Conservation (phyloP, 1,284 basidiomycete genomes). For the Fomitopsis pinicola region DNA sequence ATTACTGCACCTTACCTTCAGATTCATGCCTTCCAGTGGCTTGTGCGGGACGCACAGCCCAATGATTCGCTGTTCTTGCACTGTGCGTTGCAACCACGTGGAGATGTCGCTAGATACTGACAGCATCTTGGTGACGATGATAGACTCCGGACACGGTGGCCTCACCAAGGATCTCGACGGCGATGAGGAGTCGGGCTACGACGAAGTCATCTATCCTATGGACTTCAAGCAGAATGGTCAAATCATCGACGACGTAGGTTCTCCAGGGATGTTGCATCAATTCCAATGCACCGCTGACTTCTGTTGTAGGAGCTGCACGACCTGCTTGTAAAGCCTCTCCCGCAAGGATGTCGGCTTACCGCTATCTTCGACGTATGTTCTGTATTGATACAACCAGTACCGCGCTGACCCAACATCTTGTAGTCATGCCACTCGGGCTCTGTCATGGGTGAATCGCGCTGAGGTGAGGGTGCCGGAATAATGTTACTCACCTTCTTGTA, state of each 20-base stretch:
- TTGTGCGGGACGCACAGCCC: constrained; percentile 73
- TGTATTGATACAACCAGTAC: not conserved
- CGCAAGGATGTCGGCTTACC: constrained; percentile 82
- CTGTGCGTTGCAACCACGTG: constrained; percentile 45
- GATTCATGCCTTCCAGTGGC: constrained; percentile 85
- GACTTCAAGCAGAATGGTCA: constrained; percentile 71
- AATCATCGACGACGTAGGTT: constrained; percentile 79
- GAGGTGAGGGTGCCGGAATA: not conserved
- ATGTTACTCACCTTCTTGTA: constrained; percentile 9
- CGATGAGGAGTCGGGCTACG: constrained; percentile 61
- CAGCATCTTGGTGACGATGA: not conserved
- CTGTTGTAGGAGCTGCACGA: constrained; percentile 55
- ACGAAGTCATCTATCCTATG: constrained; percentile 84
- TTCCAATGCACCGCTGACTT: not conserved
- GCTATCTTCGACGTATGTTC: constrained; percentile 78
- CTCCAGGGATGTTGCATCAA: not conserved
- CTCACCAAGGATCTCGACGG: constrained; percentile 75
- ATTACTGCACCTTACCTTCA: constrained; percentile 23
- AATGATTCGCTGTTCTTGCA: constrained; percentile 93
- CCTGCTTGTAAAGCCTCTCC: constrained; percentile 72
- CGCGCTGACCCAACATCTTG: not conserved
- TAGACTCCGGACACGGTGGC: constrained; percentile 79
- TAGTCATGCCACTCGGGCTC: constrained; percentile 47
- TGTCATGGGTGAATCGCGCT: constrained; percentile 30
- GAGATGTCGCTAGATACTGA: not conserved